A percentile compares a stretch with the other conserved stretches of the same genome.
phyloP scores from a whole-genome alignment of 306 rosid species.

The peach (Prunus persica) region DNA sequence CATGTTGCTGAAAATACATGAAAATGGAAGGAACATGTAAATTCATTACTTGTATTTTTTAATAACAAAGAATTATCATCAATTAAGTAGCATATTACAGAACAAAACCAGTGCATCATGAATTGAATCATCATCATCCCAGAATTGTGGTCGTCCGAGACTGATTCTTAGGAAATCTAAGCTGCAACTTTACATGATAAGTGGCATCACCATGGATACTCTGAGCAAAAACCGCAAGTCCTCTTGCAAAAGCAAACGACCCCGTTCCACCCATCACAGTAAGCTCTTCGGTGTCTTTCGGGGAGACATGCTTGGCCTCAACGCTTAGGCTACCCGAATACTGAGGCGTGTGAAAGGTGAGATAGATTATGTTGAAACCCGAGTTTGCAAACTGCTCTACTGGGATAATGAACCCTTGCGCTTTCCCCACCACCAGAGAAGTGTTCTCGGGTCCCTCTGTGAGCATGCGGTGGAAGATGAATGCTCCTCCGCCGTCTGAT shows the following conservation, averaged over 20 bases:
- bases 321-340: slow-evolving; percentile 71
- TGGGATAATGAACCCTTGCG: slow-evolving; percentile 71
- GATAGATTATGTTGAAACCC: slow-evolving; percentile 63
- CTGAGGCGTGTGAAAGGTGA: slow-evolving; percentile 59
- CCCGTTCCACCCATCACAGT: slow-evolving; percentile 83
- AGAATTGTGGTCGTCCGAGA: slow-evolving; percentile 19
- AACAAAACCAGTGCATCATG: not conserved
- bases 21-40: too few species aligned
- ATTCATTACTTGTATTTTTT: too few species aligned
- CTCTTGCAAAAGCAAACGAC: slow-evolving; percentile 87
- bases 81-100: not conserved
- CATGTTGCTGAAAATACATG: too few species aligned
- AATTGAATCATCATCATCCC: slow-evolving; percentile 24
- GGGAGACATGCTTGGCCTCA: slow-evolving; percentile 38
- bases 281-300: slow-evolving; percentile 38
- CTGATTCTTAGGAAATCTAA: slow-evolving; percentile 41
- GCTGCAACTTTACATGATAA: slow-evolving; percentile 64
- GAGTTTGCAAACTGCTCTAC: slow-evolving; percentile 53
- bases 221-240: slow-evolving; percentile 55
- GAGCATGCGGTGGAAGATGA: slow-evolving; percentile 54
- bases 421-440: slow-evolving; percentile 60
- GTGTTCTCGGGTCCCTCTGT: slow-evolving; percentile 76
- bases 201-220: slow-evolving; percentile 29
- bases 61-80: not conserved
- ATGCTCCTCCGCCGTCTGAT: slow-evolving; percentile 39